These are phyloP conservation scores for Carpediemonas membranifera DNA, from an alignment of 78 protist species.

Conservation along the genomic window DNA sequence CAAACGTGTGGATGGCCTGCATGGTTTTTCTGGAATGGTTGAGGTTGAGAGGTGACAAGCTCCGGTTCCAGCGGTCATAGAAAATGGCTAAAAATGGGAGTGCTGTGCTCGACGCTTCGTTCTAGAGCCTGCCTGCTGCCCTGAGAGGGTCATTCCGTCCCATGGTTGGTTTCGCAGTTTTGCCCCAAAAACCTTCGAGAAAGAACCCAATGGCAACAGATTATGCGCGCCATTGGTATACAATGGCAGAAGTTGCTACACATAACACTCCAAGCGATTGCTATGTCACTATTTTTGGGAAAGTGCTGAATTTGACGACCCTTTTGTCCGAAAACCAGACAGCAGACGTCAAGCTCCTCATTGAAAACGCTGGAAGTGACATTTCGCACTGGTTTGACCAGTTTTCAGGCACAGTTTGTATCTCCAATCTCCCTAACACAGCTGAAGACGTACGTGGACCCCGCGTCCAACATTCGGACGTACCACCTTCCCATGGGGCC, in stretches of 20 bases:
- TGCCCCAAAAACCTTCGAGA: no score
- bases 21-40: no score
- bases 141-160: no score
- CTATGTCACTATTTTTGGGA: constrained; percentile 43
- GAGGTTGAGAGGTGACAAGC: no score
- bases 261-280: constrained; percentile 22
- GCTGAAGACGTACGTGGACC: constrained; percentile 4
- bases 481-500: constrained; percentile 28
- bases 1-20: no score
- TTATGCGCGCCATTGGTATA: no score
- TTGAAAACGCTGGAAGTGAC: constrained; percentile 36
- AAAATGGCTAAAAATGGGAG: no score
- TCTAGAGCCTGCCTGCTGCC: no score
- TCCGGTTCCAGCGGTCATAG: no score
- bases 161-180: no score
- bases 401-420: neutral
- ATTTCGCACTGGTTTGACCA: constrained; percentile 59
- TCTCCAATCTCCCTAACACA: neutral
- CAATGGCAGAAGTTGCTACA: constrained; percentile 27
- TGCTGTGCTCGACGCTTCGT: no score
- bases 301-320: constrained; percentile 36
- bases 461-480: neutral
- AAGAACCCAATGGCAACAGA: no score
- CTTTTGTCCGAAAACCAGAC: constrained; percentile 17
- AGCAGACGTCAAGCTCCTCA: neutral